A percentile compares a stretch with the other conserved stretches of the same genome.
These are phyloP conservation scores for Datisca glomerata DNA, from an alignment of 306 rosid genomes.

Conservation along the genomic window DNA sequence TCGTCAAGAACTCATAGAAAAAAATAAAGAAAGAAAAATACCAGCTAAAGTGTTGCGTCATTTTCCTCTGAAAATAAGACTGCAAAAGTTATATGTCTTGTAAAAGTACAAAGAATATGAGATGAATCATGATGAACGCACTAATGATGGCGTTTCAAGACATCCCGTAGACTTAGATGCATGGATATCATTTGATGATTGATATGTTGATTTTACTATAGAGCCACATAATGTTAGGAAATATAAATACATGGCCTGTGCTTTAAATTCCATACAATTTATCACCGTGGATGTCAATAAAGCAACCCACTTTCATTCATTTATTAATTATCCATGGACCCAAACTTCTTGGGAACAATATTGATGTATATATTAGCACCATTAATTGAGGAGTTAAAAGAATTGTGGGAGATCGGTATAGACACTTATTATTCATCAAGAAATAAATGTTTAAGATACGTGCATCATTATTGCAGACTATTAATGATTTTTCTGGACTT, in stretches of 20 bases:
- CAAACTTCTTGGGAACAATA: not conserved
- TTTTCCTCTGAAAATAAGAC: too few species aligned
- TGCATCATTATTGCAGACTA: too few species aligned
- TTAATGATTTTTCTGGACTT: too few species aligned
- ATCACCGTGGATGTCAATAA: not conserved
- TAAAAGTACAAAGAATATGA: too few species aligned
- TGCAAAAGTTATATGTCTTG: too few species aligned
- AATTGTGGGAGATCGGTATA: too few species aligned
- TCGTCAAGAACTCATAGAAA: too few species aligned
- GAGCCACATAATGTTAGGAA: conserved; percentile 2
- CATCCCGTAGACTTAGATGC: not conserved
- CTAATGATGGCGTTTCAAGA: not conserved
- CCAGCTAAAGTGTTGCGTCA: too few species aligned
- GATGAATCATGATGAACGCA: not conserved
- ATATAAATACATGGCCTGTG: not conserved
- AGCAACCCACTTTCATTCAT: not conserved
- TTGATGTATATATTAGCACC: conserved; percentile 2
- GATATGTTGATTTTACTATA: not conserved
- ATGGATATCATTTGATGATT: not conserved
- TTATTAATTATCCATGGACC: not conserved
- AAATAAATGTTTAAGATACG: conserved; percentile 2
- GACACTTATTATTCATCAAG: not conserved
- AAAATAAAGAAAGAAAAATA: too few species aligned
- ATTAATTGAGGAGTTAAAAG: too few species aligned
- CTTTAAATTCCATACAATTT: not conserved